Evolutionary conservation across 2,329 filamentous ascomycete species (phyloP).

Genomic region (Paracoccidioides brasiliensis): DNA sequence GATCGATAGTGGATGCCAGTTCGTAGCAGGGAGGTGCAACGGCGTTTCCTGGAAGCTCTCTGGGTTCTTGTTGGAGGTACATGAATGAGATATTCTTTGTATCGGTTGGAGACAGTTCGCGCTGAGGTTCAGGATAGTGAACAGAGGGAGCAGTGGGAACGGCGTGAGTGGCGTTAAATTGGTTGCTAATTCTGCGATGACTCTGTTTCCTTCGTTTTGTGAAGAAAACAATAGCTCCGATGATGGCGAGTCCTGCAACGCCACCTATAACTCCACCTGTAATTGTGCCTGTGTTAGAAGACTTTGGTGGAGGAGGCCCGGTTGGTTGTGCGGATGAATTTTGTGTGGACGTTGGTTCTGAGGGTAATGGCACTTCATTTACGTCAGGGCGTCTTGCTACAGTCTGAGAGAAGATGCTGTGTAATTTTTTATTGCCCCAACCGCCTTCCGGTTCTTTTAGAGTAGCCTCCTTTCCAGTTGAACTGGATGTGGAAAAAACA

Average conservation of each 20-base stretch:
- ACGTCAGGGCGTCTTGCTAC: not conserved
- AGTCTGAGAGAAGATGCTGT: constrained; percentile 1
- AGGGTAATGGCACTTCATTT: not conserved
- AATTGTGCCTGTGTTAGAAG: constrained; percentile 12
- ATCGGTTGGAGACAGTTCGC: not conserved
- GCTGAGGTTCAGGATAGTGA: not conserved
- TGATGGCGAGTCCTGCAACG: constrained; percentile 4
- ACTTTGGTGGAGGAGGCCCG: not conserved
- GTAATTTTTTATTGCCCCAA: not conserved
- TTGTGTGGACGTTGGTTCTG: not conserved
- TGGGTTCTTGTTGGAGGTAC: not conserved
- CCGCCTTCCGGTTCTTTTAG: constrained; percentile 1
- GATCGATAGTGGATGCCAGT: not conserved
- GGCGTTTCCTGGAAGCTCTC: not conserved
- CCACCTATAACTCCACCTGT: constrained; percentile 15
- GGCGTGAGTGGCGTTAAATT: not conserved
- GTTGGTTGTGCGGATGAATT: not conserved
- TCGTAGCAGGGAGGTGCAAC: not conserved
- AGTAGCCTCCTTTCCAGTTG: constrained; percentile 5
- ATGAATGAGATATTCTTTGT: not conserved
- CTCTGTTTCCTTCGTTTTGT: not conserved
- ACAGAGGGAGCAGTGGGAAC: not conserved
- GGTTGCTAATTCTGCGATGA: not conserved
- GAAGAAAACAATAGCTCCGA: constrained; percentile 3
- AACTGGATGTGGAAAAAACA: not conserved